These are phyloP conservation scores for Penicillium sp. DNA, from an alignment of 2,329 filamentous ascomycete species.

Conservation along the genomic window DNA sequence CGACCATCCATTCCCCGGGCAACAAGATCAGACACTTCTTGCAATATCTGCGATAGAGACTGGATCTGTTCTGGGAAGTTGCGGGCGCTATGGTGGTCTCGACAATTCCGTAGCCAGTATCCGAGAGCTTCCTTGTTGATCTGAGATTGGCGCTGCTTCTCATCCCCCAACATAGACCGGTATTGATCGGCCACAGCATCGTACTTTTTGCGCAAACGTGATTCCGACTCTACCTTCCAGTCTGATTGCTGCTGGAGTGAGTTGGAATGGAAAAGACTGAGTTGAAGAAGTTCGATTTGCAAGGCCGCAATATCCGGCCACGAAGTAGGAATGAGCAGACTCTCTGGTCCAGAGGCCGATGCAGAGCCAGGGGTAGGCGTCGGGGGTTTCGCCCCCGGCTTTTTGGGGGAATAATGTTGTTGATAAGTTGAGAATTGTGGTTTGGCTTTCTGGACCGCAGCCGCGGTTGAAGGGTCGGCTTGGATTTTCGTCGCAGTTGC, in stretches of 20 bases:
- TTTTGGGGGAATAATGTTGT: conserved; percentile 46
- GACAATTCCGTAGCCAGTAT: conserved; percentile 38
- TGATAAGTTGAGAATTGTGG: conserved; percentile 42
- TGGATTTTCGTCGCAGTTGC: conserved; percentile 23
- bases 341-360: conserved; percentile 12
- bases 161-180: conserved; percentile 33
- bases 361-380: conserved; percentile 20
- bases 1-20: conserved; percentile 29
- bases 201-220: conserved; percentile 38
- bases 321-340: conserved; percentile 32
- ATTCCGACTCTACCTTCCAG: conserved; percentile 37
- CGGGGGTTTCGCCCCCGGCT: conserved; percentile 31
- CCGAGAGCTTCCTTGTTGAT: conserved; percentile 42
- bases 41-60: conserved; percentile 43
- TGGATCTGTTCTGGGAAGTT: conserved; percentile 44
- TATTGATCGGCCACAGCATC: conserved; percentile 41
- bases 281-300: conserved; percentile 50
- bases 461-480: conserved; percentile 19
- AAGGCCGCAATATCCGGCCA: conserved; percentile 42
- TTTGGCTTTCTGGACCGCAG: conserved; percentile 27
- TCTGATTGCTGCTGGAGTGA: conserved; percentile 32
- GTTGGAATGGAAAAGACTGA: conserved; percentile 44
- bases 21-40: conserved; percentile 41
- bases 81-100: conserved; percentile 30
- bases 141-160: conserved; percentile 37